phyloP scores from a whole-genome alignment of 495 filamentous ascomycete genomes.

The Astrothelium macrocarpum region DNA sequence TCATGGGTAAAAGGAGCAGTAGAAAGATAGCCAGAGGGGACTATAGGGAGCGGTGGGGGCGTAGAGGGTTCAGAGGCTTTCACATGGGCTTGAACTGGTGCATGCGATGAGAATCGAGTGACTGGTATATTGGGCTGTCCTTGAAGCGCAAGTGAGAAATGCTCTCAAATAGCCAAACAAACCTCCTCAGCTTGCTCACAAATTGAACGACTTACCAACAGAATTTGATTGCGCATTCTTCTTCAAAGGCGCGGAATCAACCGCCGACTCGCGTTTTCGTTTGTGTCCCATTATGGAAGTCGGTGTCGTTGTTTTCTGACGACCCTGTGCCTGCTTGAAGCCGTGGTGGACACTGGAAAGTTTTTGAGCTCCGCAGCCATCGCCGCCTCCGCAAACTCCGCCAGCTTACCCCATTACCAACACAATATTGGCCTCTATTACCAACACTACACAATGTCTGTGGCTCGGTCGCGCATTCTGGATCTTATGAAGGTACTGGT shows the following conservation, averaged over 20 bases:
- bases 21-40: slow-evolving; percentile 11
- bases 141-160: no score
- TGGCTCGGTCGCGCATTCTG: slow-evolving; percentile 60
- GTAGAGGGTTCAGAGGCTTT: slow-evolving; percentile 12
- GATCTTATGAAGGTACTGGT: slow-evolving; percentile 64
- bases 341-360: no score
- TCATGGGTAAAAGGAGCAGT: slow-evolving; percentile 22
- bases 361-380: background rate
- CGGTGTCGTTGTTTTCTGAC: background rate
- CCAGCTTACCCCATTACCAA: background rate
- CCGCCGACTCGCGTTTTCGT: background rate
- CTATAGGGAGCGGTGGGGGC: slow-evolving; percentile 15
- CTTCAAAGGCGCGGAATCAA: background rate
- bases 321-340: no score
- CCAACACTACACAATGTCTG: slow-evolving; percentile 45
- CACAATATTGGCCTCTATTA: background rate
- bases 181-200: no score
- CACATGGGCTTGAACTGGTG: slow-evolving; percentile 14
- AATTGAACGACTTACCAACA: background rate
- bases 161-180: no score
- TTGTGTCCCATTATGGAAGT: background rate
- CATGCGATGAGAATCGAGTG: no score
- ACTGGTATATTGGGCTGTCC: no score
- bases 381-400: background rate
- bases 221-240: background rate